These are phyloP conservation scores for Boletellus sp. DNA, from an alignment of 1,284 basidiomycete species.

Conservation along the genomic window DNA sequence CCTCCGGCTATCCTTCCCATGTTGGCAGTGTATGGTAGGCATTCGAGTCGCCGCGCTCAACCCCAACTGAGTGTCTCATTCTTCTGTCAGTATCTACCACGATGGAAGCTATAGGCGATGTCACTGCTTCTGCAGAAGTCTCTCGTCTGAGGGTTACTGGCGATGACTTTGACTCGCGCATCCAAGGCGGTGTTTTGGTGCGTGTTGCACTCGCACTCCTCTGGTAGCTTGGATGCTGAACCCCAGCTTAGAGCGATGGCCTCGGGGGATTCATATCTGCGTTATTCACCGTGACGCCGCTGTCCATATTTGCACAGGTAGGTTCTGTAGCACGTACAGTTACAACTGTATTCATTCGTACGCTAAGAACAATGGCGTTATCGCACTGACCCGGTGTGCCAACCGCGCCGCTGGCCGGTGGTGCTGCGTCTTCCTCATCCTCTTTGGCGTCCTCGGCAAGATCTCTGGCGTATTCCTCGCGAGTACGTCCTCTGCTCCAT, in stretches of 20 bases:
- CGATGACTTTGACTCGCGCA: constrained; percentile 70
- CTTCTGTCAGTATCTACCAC: constrained; percentile 55
- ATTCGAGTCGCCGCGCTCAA: neutral
- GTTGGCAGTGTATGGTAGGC: constrained; percentile 72
- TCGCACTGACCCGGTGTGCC: constrained; percentile 75
- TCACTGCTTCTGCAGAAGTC: constrained; percentile 82
- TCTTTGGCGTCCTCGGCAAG: constrained; percentile 76
- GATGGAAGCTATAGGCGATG: constrained; percentile 86
- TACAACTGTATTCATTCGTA: neutral
- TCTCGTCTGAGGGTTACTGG: constrained; percentile 68
- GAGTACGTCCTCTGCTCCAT: constrained; percentile 37
- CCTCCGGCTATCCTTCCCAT: constrained; percentile 81
- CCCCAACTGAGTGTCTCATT: neutral
- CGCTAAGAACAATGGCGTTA: constrained; percentile 74
- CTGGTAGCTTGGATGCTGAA: neutral
- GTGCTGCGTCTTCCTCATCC: constrained; percentile 70
- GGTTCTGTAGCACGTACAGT: neutral
- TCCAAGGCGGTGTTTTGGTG: constrained; percentile 82
- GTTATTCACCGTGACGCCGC: constrained; percentile 76
- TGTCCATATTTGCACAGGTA: constrained; percentile 77
- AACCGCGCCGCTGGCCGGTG: constrained; percentile 70
- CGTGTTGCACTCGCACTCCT: constrained; percentile 20
- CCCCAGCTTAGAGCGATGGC: constrained; percentile 55
- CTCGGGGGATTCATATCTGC: constrained; percentile 72
- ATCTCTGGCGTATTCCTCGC: constrained; percentile 76